Percentiles rank a stretch among this genome's conserved stretches.
These are phyloP conservation scores for Fraxinus angustifolia DNA, from an alignment of 305 asterid species.

Conservation along the genomic window DNA sequence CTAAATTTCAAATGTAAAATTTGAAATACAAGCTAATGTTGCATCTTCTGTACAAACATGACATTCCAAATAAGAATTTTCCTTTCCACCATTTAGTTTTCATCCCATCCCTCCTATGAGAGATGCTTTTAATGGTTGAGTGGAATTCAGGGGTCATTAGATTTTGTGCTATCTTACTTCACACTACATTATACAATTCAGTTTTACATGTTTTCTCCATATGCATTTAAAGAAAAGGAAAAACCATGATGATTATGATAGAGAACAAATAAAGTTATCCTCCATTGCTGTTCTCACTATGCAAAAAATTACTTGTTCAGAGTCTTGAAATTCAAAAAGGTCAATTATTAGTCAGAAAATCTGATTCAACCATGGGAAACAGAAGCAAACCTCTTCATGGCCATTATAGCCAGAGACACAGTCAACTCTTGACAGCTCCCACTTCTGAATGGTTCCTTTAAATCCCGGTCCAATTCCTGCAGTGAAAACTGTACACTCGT, in stretches of 20 bases:
- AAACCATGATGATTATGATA: neutral
- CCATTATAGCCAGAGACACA: conserved; percentile 79
- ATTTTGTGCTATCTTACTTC: conserved; percentile 3
- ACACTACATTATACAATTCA: conserved; percentile 5
- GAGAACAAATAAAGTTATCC: neutral
- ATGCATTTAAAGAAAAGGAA: neutral
- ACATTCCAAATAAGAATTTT: conserved; percentile 1
- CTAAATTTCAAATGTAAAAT: neutral
- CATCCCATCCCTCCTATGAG: neutral
- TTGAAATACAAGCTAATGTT: neutral
- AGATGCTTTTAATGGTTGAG: neutral
- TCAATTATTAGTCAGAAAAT: conserved; percentile 6
- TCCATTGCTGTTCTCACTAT: neutral
- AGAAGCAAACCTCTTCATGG: conserved; percentile 85
- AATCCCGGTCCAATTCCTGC: conserved; percentile 97
- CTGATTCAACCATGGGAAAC: conserved; percentile 20
- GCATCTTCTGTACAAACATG: conserved; percentile 11
- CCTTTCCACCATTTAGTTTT: neutral
- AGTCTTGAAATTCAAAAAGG: neutral
- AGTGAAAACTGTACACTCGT: conserved; percentile 81
- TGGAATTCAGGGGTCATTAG: conserved; percentile 3
- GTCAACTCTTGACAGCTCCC: conserved; percentile 77
- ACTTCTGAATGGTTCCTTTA: conserved; percentile 93
- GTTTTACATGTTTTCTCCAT: conserved; percentile 8
- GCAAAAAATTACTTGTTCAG: neutral